Evolutionary conservation across 768 basidiomycete species (phyloP), one percentile per base, ranked within the genome.

Genomic region (Leccinum olivaceopallidum): DNA sequence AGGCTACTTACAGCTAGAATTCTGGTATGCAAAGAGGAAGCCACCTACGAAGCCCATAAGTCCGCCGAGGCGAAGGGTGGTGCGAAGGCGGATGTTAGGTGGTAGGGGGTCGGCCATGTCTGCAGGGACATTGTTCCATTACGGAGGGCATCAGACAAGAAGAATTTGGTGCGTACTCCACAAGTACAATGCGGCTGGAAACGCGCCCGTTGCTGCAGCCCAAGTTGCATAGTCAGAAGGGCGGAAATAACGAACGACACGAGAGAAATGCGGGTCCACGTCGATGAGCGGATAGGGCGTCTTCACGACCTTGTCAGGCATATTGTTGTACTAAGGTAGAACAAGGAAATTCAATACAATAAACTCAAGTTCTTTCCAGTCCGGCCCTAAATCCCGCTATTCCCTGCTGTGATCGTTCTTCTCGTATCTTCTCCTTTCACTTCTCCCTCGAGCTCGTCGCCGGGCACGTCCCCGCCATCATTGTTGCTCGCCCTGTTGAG

Each of bases 241-340:
- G 26, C 96, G 83, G 76, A 98, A 86, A 78, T 97, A 97, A 60
- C 91, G 81, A 22, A 99, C 77, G 54, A 99, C 96, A 34, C 96
- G 85, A 34, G 79, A 78, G 14, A 87, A 87, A 79, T 97, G 91
- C 10, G 96, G 96, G 80, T 98, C 96, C 0, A 86, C 80, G 76
- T 98, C 96, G 77, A 98, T 91, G 76, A 96, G 87, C 53, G 95
- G 95, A 78, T 86, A 96, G 26, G 87, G 86, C 44, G 89, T 85
- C 69, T 77, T 75, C 60, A 81, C 77, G 67, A 80, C 76, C 71
- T 83, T 83, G 75, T 80, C 71, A 42, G 74, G 75, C 77, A 78
- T 36, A 36, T 77, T 48, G 24, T 24, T 44, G 47, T 53, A 32
- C 30, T 30, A 16, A 16, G 18, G 12, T 4, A 56, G 39, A 60